Evolutionary conservation across 2,329 filamentous ascomycete species (phyloP).

Genomic region (Sclerotinia sclerotiorum): DNA sequence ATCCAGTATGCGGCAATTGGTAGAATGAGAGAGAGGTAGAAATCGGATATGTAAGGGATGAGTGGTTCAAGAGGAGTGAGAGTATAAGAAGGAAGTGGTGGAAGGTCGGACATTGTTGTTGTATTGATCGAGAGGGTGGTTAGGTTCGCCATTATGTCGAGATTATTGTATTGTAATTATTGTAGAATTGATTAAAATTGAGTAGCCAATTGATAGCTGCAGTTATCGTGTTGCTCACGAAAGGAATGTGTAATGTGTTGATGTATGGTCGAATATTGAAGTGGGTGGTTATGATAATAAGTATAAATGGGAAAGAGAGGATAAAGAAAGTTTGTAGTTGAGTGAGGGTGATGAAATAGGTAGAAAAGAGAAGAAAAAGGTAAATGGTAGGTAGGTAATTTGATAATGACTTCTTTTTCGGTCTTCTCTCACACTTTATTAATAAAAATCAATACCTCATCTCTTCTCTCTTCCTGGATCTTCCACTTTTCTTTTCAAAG

Average conservation of each 20-base stretch:
- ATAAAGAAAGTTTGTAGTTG: not conserved
- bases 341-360: not conserved
- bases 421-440: not conserved
- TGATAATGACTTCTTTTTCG: not conserved
- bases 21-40: constrained; percentile 70
- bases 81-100: constrained; percentile 81
- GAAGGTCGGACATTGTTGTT: constrained; percentile 59
- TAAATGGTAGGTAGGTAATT: too few species aligned
- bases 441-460: not conserved
- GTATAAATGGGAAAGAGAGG: constrained; percentile 9
- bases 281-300: not conserved
- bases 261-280: constrained; percentile 20
- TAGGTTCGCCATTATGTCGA: constrained; percentile 48
- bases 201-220: constrained; percentile 24
- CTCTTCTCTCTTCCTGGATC: too few species aligned
- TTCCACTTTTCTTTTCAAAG: not conserved
- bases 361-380: not conserved
- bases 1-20: constrained; percentile 87
- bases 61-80: constrained; percentile 69
- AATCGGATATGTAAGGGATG: constrained; percentile 76
- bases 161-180: not conserved
- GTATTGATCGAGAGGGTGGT: constrained; percentile 43
- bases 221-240: constrained; percentile 41
- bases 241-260: constrained; percentile 32
- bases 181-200: constrained; percentile 3